A percentile compares a stretch with the other conserved stretches of the same genome.
Conservation (phyloP, 768 basidiomycete genomes). For the Leccinum ochraceum region DNA sequence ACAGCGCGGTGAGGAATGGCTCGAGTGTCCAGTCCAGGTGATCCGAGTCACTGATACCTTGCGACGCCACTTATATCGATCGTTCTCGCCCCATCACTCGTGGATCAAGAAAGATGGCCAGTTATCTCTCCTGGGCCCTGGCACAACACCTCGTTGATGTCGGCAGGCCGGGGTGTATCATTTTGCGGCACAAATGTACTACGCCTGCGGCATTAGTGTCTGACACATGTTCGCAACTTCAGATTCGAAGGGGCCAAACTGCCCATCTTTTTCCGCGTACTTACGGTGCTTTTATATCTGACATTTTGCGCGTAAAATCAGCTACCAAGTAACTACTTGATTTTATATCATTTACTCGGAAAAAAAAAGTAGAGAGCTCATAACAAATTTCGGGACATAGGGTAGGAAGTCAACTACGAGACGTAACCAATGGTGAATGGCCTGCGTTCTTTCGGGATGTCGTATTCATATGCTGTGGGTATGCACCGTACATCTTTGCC, state of each 20-base stretch:
- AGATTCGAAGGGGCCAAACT: not conserved
- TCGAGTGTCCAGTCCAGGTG: conserved; percentile 7
- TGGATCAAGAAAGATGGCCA: not conserved
- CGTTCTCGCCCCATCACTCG: conserved; percentile 9
- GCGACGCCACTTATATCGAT: conserved; percentile 10
- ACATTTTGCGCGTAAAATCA: not conserved
- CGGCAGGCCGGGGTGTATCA: conserved; percentile 8
- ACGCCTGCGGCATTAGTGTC: not conserved
- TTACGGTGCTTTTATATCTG: no score
- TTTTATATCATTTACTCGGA: not conserved
- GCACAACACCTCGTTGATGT: conserved; percentile 20
- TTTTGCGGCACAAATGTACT: conserved; percentile 7
- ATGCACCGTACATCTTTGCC: no score
- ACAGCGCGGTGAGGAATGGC: conserved; percentile 1
- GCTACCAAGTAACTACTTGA: not conserved
- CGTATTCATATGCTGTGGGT: no score
- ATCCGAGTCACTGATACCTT: conserved; percentile 2
- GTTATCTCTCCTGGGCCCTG: not conserved
- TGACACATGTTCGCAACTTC: not conserved
- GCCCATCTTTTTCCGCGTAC: no score
- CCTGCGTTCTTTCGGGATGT: no score
- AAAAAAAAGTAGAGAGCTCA: not conserved
- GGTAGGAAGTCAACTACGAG: not conserved
- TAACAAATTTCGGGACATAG: not conserved
- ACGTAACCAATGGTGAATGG: no score